These are phyloP conservation scores for Agaricus blazei DNA, from an alignment of 768 basidiomycete species.

Conservation along the genomic window DNA sequence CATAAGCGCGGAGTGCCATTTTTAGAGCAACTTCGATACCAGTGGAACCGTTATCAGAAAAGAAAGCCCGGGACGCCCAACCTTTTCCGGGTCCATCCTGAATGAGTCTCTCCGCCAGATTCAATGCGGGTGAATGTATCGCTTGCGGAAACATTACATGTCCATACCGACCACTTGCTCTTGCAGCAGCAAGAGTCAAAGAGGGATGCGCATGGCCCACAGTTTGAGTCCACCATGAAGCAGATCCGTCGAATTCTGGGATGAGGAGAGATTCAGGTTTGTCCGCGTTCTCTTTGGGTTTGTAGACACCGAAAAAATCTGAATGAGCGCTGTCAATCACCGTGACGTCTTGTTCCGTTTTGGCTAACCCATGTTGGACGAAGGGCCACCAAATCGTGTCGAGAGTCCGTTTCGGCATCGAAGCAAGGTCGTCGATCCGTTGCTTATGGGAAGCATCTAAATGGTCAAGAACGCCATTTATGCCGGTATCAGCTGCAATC, in stretches of 20 bases:
- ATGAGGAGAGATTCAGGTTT: conserved; percentile 26
- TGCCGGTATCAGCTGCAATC: conserved; percentile 27
- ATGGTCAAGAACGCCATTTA: conserved; percentile 46
- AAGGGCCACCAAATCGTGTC: conserved; percentile 96
- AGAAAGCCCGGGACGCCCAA: conserved; percentile 91
- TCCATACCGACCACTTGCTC: conserved; percentile 89
- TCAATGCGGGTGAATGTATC: conserved; percentile 79
- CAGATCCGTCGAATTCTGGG: conserved; percentile 83
- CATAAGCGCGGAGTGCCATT: conserved; percentile 83
- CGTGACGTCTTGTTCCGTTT: conserved; percentile 67
- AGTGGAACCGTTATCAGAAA: conserved; percentile 93
- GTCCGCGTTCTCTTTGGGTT: conserved; percentile 33
- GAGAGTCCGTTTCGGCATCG: conserved; percentile 74
- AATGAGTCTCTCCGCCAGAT: conserved; percentile 76
- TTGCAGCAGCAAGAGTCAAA: conserved; percentile 81
- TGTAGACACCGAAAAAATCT: conserved; percentile 73
- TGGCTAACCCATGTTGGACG: conserved; percentile 79
- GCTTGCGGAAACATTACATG: conserved; percentile 96
- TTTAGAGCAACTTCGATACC: conserved; percentile 98
- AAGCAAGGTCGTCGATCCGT: conserved; percentile 69
- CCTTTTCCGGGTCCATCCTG: conserved; percentile 73
- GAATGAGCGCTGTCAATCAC: conserved; percentile 88
- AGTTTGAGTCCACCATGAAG: conserved; percentile 98
- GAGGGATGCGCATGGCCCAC: conserved; percentile 78
- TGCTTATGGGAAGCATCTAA: conserved; percentile 58